Percentiles rank a stretch among this genome's conserved stretches.
These are phyloP conservation scores for Clarireedia hainanense DNA, from an alignment of 2,329 filamentous ascomycete species.

Conservation along the genomic window DNA sequence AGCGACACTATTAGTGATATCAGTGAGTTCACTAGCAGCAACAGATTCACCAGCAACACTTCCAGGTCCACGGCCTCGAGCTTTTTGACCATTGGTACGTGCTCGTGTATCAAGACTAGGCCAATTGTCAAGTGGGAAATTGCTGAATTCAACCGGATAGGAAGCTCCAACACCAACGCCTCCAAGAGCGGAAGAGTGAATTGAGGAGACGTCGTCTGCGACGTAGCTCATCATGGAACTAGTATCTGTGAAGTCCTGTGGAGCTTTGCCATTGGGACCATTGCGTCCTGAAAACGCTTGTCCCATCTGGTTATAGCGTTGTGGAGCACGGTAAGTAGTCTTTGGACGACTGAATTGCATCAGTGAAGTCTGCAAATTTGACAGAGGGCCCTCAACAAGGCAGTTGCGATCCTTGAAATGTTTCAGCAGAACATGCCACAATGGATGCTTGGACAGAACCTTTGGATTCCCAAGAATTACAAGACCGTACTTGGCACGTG, in stretches of 20 bases:
- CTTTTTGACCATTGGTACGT: conserved; percentile 57
- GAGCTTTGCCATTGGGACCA: conserved; percentile 22
- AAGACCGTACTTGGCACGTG: conserved; percentile 91
- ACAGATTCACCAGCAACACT: conserved; percentile 90
- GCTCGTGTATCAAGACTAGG: conserved; percentile 65
- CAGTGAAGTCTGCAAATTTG: conserved; percentile 90
- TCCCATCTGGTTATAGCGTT: conserved; percentile 70
- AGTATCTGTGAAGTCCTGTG: conserved; percentile 46
- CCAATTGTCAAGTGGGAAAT: conserved; percentile 74
- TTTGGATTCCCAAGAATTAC: conserved; percentile 98
- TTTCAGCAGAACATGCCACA: conserved; percentile 91
- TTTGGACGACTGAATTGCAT: conserved; percentile 93
- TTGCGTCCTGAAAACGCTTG: conserved; percentile 34
- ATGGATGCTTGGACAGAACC: conserved; percentile 91
- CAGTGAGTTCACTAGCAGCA: conserved; percentile 82
- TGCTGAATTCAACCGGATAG: conserved; percentile 92
- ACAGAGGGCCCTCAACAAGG: conserved; percentile 88
- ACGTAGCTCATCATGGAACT: conserved; percentile 93
- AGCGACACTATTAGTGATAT: conserved; percentile 63
- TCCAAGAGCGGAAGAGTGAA: conserved; percentile 85
- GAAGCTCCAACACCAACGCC: conserved; percentile 71
- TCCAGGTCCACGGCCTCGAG: conserved; percentile 58
- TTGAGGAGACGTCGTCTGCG: conserved; percentile 91
- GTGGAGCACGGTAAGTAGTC: conserved; percentile 81
- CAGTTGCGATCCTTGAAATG: conserved; percentile 98